Percentiles rank a stretch among this genome's conserved stretches.
Evolutionary conservation across 192 early-diverging fungal species (phyloP).

Genomic region (Coemansia sp.): DNA sequence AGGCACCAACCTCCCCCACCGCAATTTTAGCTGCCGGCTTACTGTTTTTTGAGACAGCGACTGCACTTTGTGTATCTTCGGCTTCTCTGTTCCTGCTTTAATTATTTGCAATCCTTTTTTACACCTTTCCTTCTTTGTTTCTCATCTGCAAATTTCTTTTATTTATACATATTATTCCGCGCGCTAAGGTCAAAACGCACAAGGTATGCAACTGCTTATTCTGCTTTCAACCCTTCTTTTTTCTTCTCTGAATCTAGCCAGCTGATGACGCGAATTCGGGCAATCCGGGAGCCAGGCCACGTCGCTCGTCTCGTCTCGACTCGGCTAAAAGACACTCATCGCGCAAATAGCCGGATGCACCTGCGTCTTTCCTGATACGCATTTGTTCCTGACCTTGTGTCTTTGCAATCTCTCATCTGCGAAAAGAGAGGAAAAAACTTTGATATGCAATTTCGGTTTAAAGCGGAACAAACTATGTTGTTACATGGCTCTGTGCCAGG

Average conservation of each 20-base stretch:
- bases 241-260: neutral
- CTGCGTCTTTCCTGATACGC: too few relatives aligned
- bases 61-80: slow-evolving; percentile 1
- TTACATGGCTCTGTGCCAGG: too few relatives aligned
- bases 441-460: too few relatives aligned
- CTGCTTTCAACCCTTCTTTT: neutral
- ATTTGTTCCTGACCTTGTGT: too few relatives aligned
- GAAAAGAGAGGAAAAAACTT: too few relatives aligned
- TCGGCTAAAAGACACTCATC: too few relatives aligned
- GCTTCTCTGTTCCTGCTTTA: neutral
- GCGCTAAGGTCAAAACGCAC: slow-evolving; percentile 5
- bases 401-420: neutral
- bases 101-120: slow-evolving; percentile 7
- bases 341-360: too few relatives aligned
- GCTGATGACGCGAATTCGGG: slow-evolving; percentile 14
- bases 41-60: slow-evolving; percentile 10
- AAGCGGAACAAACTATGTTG: too few relatives aligned
- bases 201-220: slow-evolving; percentile 8
- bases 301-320: neutral
- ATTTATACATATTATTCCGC: slow-evolving; percentile 4
- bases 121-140: neutral
- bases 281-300: neutral
- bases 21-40: neutral
- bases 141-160: neutral
- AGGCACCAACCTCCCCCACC: neutral